phyloP scores from a whole-genome alignment of 2,329 filamentous ascomycete genomes.

The Paecilomyces niveus region DNA sequence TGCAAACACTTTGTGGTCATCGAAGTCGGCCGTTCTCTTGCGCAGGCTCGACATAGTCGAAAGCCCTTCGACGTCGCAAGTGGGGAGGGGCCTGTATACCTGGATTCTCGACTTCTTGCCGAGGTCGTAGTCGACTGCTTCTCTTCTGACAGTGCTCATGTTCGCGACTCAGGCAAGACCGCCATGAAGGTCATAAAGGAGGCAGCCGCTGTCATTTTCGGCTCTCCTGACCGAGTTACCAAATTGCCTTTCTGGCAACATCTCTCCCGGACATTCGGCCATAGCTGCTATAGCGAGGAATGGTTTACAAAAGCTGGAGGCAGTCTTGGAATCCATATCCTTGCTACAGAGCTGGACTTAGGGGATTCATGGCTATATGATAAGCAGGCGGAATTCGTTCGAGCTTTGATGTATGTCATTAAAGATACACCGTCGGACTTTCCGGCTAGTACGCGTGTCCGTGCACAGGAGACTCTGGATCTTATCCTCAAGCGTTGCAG shows the following conservation, averaged over 20 bases:
- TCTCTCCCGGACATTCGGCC: conserved; percentile 76
- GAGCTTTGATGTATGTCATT: conserved; percentile 91
- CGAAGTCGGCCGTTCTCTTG: conserved; percentile 79
- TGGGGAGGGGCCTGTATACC: conserved; percentile 77
- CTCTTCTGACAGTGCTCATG: conserved; percentile 71
- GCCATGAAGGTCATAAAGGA: conserved; percentile 73
- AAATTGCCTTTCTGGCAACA: conserved; percentile 78
- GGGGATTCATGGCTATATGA: conserved; percentile 75
- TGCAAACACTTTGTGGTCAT: conserved; percentile 86
- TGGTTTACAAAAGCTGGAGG: conserved; percentile 98
- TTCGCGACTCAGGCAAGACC: conserved; percentile 75
- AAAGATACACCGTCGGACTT: conserved; percentile 96
- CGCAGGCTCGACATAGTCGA: conserved; percentile 67
- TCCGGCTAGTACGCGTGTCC: conserved; percentile 76
- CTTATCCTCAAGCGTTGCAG: conserved; percentile 72
- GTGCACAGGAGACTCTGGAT: conserved; percentile 77
- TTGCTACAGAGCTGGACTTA: conserved; percentile 77
- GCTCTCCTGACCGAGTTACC: conserved; percentile 62
- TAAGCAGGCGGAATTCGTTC: conserved; percentile 79
- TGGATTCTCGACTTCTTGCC: conserved; percentile 80
- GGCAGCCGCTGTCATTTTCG: conserved; percentile 70
- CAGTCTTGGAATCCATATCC: conserved; percentile 77
- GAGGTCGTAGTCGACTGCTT: conserved; percentile 87
- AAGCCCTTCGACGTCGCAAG: conserved; percentile 77
- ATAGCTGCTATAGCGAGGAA: conserved; percentile 94